phyloP scores from a whole-genome alignment of 2,329 filamentous ascomycete species.

The Xylariaceae sp. region DNA sequence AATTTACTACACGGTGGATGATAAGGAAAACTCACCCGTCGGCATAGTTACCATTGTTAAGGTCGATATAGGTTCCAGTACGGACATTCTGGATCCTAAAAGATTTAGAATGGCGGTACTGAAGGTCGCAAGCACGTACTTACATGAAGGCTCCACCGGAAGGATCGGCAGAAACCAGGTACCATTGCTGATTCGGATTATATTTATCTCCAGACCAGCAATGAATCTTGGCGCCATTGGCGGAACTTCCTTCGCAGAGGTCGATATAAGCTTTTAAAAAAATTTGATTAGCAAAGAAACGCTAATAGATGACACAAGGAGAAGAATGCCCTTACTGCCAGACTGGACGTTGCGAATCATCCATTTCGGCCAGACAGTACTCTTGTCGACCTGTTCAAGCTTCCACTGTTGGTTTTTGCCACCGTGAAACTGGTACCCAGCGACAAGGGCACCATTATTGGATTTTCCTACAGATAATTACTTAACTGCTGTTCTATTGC shows the following conservation, averaged over 20 bases:
- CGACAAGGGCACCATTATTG: not conserved
- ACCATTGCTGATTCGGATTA: conserved; percentile 3
- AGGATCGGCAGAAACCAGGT: not conserved
- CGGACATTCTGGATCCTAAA: conserved; percentile 7
- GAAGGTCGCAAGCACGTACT: no score
- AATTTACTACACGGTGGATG: no score
- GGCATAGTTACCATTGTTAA: not conserved
- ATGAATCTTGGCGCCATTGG: not conserved
- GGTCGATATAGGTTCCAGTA: conserved; percentile 3
- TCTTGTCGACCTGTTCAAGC: not conserved
- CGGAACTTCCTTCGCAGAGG: not conserved
- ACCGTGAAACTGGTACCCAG: not conserved
- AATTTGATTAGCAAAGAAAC: no score
- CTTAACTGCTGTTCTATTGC: not conserved
- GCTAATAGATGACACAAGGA: no score
- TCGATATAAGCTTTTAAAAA: not conserved
- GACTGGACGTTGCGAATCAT: not conserved
- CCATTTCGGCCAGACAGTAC: conserved; percentile 7
- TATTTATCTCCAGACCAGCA: not conserved
- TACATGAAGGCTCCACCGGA: conserved; percentile 6
- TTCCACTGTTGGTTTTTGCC: conserved; percentile 7
- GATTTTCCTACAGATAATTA: not conserved
- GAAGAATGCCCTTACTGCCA: not conserved
- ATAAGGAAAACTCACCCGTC: not conserved
- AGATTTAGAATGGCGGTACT: no score